These are phyloP conservation scores for Infundibulicybe gibba DNA, from an alignment of 768 basidiomycete species.

Conservation along the genomic window DNA sequence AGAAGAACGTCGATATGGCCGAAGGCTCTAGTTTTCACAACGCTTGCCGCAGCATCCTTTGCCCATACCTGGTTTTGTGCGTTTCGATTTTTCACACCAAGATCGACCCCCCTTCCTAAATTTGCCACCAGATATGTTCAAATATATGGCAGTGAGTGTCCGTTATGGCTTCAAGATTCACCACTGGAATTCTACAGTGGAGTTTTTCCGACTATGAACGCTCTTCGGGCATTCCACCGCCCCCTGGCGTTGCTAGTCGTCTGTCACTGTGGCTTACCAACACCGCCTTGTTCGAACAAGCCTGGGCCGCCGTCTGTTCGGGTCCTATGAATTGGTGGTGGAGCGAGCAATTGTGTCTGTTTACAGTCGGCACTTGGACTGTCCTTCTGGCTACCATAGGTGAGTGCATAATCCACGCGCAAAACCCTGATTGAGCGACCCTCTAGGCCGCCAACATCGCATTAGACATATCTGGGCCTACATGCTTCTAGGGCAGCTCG, in stretches of 20 bases:
- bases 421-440: not conserved
- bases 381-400: constrained; percentile 50
- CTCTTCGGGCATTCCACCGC: not conserved
- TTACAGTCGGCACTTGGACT: constrained; percentile 56
- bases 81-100: constrained; percentile 6
- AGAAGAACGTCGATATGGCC: not conserved
- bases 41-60: constrained; percentile 17
- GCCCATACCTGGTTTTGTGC: constrained; percentile 34
- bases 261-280: constrained; percentile 49
- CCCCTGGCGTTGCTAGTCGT: constrained; percentile 18
- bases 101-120: not conserved
- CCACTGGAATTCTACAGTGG: constrained; percentile 33
- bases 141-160: constrained; percentile 23
- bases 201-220: constrained; percentile 47
- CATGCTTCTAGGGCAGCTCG: constrained; percentile 70
- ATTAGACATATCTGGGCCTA: constrained; percentile 60
- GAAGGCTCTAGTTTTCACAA: constrained; percentile 13
- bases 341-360: constrained; percentile 61
- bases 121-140: constrained; percentile 24
- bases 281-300: constrained; percentile 60
- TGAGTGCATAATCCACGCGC: constrained; percentile 10
- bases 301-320: constrained; percentile 41
- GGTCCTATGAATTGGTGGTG: constrained; percentile 63
- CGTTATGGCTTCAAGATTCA: not conserved
- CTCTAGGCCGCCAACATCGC: constrained; percentile 28